Evolutionary conservation across 441 rosid genomes (phyloP).

Genomic region (Raphanus hybrid): DNA sequence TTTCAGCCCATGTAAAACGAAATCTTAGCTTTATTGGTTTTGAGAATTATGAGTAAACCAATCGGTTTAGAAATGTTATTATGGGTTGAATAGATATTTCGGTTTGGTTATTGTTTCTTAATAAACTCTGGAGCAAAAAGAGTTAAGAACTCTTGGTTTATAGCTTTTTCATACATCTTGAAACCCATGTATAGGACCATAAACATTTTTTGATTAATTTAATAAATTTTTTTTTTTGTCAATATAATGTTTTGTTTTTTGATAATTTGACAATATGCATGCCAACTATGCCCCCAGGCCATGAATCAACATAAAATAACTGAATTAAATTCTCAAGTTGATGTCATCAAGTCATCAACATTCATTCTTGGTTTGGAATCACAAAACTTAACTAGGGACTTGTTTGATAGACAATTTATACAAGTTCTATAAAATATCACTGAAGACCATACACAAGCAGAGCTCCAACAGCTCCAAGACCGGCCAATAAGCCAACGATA

Average conservation of each 20-base stretch:
- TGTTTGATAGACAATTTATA: background rate
- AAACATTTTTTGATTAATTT: background rate
- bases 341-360: conserved; percentile 9
- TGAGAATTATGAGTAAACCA: background rate
- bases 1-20: background rate
- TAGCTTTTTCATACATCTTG: background rate
- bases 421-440: conserved; percentile 28
- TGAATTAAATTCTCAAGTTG: background rate
- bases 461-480: conserved; percentile 84
- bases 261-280: background rate
- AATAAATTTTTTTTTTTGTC: background rate
- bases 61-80: background rate
- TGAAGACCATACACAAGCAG: conserved; percentile 93
- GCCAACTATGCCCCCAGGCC: too few relatives aligned
- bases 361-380: conserved; percentile 26
- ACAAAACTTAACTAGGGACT: conserved; percentile 5
- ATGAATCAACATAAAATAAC: too few relatives aligned
- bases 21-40: background rate
- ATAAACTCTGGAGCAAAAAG: background rate
- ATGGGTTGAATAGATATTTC: background rate
- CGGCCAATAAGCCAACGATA: conserved; percentile 74
- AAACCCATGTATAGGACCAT: background rate
- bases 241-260: background rate
- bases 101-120: background rate
- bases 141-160: background rate